Evolutionary conservation across 139 green algal species (phyloP), one percentile per base, ranked within the genome.

Genomic region (Microglena sp.): DNA sequence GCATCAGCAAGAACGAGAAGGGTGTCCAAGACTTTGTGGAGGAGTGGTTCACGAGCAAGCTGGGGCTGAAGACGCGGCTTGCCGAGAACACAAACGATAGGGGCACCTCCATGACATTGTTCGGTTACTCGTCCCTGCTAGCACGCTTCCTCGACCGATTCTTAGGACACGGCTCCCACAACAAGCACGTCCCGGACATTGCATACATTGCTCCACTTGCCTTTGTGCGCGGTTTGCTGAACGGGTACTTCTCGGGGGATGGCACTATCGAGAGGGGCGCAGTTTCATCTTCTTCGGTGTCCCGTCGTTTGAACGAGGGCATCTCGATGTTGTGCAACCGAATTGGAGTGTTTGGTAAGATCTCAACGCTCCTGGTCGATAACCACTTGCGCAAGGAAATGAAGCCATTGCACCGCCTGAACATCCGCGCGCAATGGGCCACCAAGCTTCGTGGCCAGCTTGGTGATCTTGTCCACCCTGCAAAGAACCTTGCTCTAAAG

Each of bases 211-310:
- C 60, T 4, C 40, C 60, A 8, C 8, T 45, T 3, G 36, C 18
- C 21, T 67, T 67, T 27, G 40, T 67, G 7, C 15, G 22, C n/a
- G 60, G 60, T 43, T 43, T 67, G 21, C 40, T 67, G 7, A 44
- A 6, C 24, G 40, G 60, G 26, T 67, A 67, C 60, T 24, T 67
- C 60, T n/a, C 40, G 4, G 60, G 40, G 6, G 60, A 67, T 15
- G 60, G 60, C 36, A 45, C 26, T 8, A 21, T 58, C 6, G 33
- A 11, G 7, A 59, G 40, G 18, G 40, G 40, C 40, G 28, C 8
- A 27, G 54, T 66, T 4, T 30, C 32, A 4, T 30, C 33, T 11
- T 30, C 15, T 5, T 53, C 33, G 8, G 59, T 30, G 24, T 55
- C 60, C n/a, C 32, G 6, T 26, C n/a, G 18, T 7, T 5, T 67